Base-by-base conservation (phyloP, 2,329 filamentous ascomycete species). In the Rhinocladiella similis region DNA sequence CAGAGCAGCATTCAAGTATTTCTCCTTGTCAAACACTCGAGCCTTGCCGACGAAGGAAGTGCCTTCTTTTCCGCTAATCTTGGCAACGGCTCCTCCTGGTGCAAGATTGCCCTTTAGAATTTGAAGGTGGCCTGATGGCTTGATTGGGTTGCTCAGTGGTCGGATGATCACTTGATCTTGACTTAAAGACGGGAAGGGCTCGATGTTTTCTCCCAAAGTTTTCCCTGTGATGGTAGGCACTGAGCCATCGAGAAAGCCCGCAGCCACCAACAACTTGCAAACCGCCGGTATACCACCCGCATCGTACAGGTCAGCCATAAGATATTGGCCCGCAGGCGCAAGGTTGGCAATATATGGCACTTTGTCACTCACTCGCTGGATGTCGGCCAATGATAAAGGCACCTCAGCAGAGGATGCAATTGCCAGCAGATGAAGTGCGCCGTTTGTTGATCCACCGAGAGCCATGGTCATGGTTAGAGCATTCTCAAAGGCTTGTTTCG, bases 61-160 rank as follows among this genome's bases (percentile, higher is more conserved):
- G 3, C 93, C 92, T 72, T 97, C 92, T 71, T 96, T 96, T 35
- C 93, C 92, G 0, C 93, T 97, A 72, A 97, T 97, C 74, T 97
- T 97, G 59, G 91, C 92, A 1, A 97, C 91, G 1, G 92, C 89
- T 36, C 93, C 93, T 14, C 86, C 88, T 1, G 92, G 93, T 2
- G 92, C 90, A 22, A 97, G 81, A 71, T 96, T 96, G n/a, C 92
- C 92, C 58, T 84, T 83, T 2, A 97, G 82, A 57, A 97, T 89
- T 72, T 93, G 90, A 58, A 97, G 82, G 72, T 97, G 93, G 45
- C 93, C 93, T 0, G 86, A 90, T 1, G 80, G 63, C 72, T 97
- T 97, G 78, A 96, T 93, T 12, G 91, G 91, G 72, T 92, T 89
- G 71, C 81, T 78, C 6, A 97, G 77, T 0, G 89, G 85, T 3